phyloP scores from a whole-genome alignment of 768 basidiomycete genomes.

The Daedaleopsis nitida region DNA sequence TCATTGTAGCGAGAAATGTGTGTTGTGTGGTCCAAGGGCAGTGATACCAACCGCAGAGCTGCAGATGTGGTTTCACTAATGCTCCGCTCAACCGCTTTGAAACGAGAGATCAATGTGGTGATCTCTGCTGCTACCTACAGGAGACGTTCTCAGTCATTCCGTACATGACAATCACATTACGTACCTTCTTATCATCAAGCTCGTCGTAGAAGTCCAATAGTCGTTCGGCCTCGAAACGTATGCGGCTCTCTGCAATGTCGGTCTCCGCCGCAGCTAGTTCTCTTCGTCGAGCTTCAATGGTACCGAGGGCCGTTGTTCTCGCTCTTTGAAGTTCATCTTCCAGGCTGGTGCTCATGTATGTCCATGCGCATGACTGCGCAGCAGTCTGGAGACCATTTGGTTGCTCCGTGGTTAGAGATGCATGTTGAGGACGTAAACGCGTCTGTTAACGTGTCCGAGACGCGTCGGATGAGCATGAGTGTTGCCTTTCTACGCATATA shows the following conservation, averaged over 20 bases:
- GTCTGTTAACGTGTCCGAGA: not conserved
- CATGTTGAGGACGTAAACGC: conserved; percentile 1
- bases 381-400: conserved; percentile 45
- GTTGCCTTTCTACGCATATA: not conserved
- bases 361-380: conserved; percentile 59
- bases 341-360: conserved; percentile 59
- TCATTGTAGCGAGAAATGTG: conserved; percentile 12
- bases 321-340: conserved; percentile 50
- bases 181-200: conserved; percentile 39
- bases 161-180: not conserved
- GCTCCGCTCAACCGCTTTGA: not conserved
- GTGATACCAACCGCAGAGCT: conserved; percentile 3
- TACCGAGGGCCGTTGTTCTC: conserved; percentile 40
- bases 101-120: not conserved
- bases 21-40: conserved; percentile 10
- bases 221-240: conserved; percentile 46
- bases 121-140: conserved; percentile 5
- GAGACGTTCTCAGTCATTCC: not conserved
- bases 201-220: conserved; percentile 49
- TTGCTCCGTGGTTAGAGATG: not conserved
- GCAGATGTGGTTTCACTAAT: not conserved
- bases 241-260: conserved; percentile 42
- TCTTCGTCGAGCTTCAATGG: conserved; percentile 37
- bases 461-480: not conserved
- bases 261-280: conserved; percentile 43